phyloP scores from a whole-genome alignment of 2,329 filamentous ascomycete species.

The Drechslera avenae region DNA sequence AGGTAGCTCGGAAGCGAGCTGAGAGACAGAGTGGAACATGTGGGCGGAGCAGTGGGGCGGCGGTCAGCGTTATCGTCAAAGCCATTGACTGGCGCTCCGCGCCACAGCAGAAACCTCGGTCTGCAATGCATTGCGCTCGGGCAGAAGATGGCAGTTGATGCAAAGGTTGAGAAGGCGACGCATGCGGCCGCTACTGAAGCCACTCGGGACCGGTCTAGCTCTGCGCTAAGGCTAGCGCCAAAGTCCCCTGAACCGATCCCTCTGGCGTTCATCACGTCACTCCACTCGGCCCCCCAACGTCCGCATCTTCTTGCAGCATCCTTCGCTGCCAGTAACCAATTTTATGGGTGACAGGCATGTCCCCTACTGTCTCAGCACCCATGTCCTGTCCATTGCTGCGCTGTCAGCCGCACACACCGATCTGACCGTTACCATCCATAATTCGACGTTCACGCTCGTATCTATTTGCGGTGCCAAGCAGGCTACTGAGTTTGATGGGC shows the following conservation, averaged over 20 bases:
- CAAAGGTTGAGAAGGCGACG: constrained; percentile 7
- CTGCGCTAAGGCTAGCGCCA: constrained; percentile 17
- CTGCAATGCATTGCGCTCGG: not conserved
- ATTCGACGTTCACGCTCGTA: not conserved
- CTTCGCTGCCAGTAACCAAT: constrained; percentile 1
- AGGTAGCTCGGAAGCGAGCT: constrained; percentile 25
- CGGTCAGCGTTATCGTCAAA: constrained; percentile 19
- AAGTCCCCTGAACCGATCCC: constrained; percentile 17
- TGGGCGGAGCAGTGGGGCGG: constrained; percentile 12
- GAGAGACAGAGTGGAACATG: constrained; percentile 17
- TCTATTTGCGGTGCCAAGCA: constrained; percentile 1
- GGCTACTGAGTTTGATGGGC: not conserved
- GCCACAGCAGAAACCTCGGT: constrained; percentile 10
- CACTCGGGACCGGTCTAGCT: constrained; percentile 15
- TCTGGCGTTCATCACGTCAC: constrained; percentile 18
- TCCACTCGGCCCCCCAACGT: constrained; percentile 19
- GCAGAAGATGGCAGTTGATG: constrained; percentile 9
- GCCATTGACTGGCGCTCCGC: constrained; percentile 18
- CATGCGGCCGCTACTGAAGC: constrained; percentile 23
- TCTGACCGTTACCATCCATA: constrained; percentile 4
- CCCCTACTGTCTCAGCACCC: not conserved
- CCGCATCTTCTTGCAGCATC: constrained; percentile 17
- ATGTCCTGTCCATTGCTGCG: constrained; percentile 4
- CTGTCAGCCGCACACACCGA: constrained; percentile 13
- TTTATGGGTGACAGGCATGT: constrained; percentile 12